Percentiles rank a stretch among this genome's conserved stretches.
phyloP scores from a whole-genome alignment of 257 asterid species.

The Solanum okadae region DNA sequence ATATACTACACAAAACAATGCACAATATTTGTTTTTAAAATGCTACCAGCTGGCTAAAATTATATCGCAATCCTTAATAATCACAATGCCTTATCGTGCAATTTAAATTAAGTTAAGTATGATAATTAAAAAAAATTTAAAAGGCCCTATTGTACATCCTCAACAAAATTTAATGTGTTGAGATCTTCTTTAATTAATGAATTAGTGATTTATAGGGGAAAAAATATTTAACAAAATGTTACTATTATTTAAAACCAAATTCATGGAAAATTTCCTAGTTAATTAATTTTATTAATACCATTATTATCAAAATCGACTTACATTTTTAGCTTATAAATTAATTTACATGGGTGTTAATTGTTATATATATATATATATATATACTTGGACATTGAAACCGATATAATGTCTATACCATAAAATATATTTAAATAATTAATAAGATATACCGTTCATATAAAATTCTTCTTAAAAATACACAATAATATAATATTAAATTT shows the following conservation, averaged over 20 bases:
- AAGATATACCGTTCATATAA: background rate
- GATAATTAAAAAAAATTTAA: background rate
- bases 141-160: background rate
- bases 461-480: background rate
- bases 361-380: too few species aligned
- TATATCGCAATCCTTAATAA: background rate
- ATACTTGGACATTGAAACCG: too few species aligned
- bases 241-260: background rate
- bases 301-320: background rate
- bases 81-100: background rate
- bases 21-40: background rate
- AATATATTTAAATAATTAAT: too few species aligned
- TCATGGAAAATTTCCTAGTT: background rate
- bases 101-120: background rate
- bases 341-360: too few species aligned
- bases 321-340: background rate
- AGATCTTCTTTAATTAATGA: too few species aligned
- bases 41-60: background rate
- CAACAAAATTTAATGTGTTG: too few species aligned
- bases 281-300: background rate
- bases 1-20: background rate
- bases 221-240: too few species aligned
- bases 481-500: background rate
- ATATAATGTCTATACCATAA: background rate
- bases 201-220: too few species aligned